phyloP scores from a whole-genome alignment of 352 stramenopile genomes.

The Pythium periplocum region DNA sequence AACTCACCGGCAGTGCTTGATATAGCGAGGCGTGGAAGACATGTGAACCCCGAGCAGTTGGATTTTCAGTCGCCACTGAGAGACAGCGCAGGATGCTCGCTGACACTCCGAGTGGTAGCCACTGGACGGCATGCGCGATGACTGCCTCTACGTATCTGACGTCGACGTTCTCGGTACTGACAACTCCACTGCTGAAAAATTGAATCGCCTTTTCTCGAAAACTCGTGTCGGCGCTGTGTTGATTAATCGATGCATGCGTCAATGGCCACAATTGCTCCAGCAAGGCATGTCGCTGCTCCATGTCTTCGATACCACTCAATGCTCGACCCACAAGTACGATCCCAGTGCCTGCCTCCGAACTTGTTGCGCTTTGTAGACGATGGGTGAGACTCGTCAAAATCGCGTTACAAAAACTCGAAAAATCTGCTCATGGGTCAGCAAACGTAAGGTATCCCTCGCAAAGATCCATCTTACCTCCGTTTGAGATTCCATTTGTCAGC shows the following conservation, averaged over 20 bases:
- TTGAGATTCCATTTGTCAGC: slow-evolving; percentile 31
- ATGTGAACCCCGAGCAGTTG: too few species aligned
- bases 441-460: too few species aligned
- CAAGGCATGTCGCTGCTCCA: slow-evolving; percentile 22
- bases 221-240: slow-evolving; percentile 18
- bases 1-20: too few species aligned
- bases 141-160: slow-evolving; percentile 7
- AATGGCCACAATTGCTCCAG: slow-evolving; percentile 50
- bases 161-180: slow-evolving; percentile 1
- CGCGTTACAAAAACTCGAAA: not conserved
- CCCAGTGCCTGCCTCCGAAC: slow-evolving; percentile 20
- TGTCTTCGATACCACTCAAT: slow-evolving; percentile 38
- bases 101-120: slow-evolving; percentile 2
- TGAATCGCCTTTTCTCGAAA: slow-evolving; percentile 34
- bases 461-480: slow-evolving; percentile 30
- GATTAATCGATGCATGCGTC: slow-evolving; percentile 25
- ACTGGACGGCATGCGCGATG: slow-evolving; percentile 9
- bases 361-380: slow-evolving; percentile 25
- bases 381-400: slow-evolving; percentile 15
- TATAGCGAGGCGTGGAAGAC: too few species aligned
- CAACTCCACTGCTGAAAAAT: slow-evolving; percentile 37
- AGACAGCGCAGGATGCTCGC: too few species aligned
- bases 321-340: slow-evolving; percentile 49
- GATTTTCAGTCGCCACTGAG: too few species aligned
- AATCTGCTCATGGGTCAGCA: not conserved